Evolutionary conservation across 768 basidiomycete genomes (phyloP).

Genomic region (Multifurca ochricompacta): DNA sequence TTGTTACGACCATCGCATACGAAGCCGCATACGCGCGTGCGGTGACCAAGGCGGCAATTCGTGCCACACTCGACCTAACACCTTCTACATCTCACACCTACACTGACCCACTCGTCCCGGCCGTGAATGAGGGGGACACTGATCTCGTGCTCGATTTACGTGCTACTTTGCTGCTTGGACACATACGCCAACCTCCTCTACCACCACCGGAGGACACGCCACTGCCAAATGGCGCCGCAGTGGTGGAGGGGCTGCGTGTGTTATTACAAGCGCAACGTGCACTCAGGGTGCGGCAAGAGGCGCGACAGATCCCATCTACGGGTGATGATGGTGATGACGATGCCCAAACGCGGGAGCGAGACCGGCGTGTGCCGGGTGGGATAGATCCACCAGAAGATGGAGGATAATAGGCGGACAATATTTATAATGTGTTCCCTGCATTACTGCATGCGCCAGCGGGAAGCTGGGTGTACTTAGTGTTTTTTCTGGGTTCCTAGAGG

Average conservation of each 20-base stretch:
- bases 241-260: conserved; percentile 35
- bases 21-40: conserved; percentile 45
- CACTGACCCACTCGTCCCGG: conserved; percentile 18
- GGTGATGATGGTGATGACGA: conserved; percentile 21
- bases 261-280: conserved; percentile 43
- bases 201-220: conserved; percentile 34
- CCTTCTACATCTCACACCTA: conserved; percentile 28
- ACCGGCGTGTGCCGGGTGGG: conserved; percentile 25
- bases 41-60: conserved; percentile 30
- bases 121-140: conserved; percentile 10
- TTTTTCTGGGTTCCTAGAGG: background rate
- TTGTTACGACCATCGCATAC: conserved; percentile 62
- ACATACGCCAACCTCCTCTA: conserved; percentile 48
- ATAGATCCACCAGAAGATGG: conserved; percentile 22
- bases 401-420: conserved; percentile 1
- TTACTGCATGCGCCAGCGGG: conserved; percentile 1
- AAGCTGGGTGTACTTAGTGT: conserved; percentile 4
- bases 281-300: conserved; percentile 19
- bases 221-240: conserved; percentile 52
- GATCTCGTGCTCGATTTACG: conserved; percentile 48
- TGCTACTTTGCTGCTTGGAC: conserved; percentile 43
- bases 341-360: conserved; percentile 28
- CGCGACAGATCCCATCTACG: conserved; percentile 22
- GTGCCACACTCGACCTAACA: conserved; percentile 29
- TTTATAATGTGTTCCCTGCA: conserved; percentile 8